phyloP scores from a whole-genome alignment of 495 filamentous ascomycete species.

The Annulohypoxylon bovei region DNA sequence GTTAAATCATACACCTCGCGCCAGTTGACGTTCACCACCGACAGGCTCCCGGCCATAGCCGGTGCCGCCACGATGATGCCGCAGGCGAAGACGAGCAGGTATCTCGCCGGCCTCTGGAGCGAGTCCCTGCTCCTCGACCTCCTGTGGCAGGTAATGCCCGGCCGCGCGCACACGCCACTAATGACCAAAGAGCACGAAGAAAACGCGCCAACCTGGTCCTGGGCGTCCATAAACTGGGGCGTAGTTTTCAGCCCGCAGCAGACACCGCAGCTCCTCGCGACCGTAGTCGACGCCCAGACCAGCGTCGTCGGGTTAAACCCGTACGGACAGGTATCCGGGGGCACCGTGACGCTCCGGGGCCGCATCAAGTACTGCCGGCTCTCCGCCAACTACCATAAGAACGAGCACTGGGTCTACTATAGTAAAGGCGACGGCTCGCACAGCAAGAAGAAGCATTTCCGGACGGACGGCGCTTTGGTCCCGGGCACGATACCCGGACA shows the following conservation, averaged over 20 bases:
- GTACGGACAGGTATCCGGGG: conserved; percentile 28
- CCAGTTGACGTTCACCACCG: conserved; percentile 29
- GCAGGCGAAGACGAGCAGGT: conserved; percentile 24
- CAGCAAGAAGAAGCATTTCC: conserved; percentile 25
- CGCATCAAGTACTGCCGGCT: conserved; percentile 30
- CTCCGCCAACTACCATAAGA: conserved; percentile 19
- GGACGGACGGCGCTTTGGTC: conserved; percentile 26
- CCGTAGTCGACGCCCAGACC: conserved; percentile 12
- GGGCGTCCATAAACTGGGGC: conserved; percentile 33
- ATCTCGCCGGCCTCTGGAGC: conserved; percentile 42
- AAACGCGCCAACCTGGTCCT: conserved; percentile 33
- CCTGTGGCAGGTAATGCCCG: conserved; percentile 29
- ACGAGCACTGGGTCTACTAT: conserved; percentile 27
- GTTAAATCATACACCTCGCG: conserved; percentile 40
- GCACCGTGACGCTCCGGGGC: conserved; percentile 24
- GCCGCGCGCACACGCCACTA: conserved; percentile 23
- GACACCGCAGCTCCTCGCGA: conserved; percentile 9
- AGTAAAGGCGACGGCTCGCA: conserved; percentile 14
- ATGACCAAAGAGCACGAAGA: conserved; percentile 35
- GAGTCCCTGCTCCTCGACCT: conserved; percentile 40
- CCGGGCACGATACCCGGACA: conserved; percentile 7
- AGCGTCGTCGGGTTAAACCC: conserved; percentile 20
- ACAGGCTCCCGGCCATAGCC: conserved; percentile 40
- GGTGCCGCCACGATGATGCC: conserved; percentile 39
- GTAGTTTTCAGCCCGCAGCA: conserved; percentile 10